phyloP scores from a whole-genome alignment of 2,329 filamentous ascomycete species.

The Pseudogymnoascus sp. region DNA sequence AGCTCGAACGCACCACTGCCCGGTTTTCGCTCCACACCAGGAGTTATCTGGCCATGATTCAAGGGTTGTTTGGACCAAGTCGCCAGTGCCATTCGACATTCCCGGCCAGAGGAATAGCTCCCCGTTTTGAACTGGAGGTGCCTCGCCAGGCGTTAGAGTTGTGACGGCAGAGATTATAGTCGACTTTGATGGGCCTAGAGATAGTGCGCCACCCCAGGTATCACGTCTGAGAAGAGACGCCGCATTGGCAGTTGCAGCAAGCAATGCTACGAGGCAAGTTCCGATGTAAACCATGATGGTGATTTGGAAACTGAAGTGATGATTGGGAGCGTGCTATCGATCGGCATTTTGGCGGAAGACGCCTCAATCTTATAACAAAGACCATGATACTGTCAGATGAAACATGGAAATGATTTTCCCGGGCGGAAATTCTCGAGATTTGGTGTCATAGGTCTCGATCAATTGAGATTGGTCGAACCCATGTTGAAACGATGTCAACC shows the following conservation, averaged over 20 bases:
- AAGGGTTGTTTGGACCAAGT: conserved; percentile 35
- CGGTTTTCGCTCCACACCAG: conserved; percentile 34
- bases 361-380: background rate
- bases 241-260: background rate
- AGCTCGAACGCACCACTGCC: conserved; percentile 36
- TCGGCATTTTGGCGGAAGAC: background rate
- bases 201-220: conserved; percentile 32
- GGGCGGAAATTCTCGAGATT: background rate
- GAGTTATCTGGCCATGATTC: conserved; percentile 34
- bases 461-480: background rate
- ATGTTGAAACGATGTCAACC: background rate
- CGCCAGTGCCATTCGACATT: conserved; percentile 38
- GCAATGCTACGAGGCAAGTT: background rate
- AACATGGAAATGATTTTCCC: conserved; percentile 2
- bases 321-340: background rate
- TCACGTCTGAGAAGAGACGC: conserved; percentile 18
- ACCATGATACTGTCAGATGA: background rate
- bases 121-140: conserved; percentile 32
- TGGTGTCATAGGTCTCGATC: background rate
- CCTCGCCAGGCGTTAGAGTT: conserved; percentile 33
- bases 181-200: conserved; percentile 31
- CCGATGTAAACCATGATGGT: background rate
- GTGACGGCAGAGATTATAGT: conserved; percentile 34
- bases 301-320: background rate
- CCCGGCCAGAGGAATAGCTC: conserved; percentile 37